Conservation (phyloP, 768 basidiomycete species). For the Termitomyces sp. region DNA sequence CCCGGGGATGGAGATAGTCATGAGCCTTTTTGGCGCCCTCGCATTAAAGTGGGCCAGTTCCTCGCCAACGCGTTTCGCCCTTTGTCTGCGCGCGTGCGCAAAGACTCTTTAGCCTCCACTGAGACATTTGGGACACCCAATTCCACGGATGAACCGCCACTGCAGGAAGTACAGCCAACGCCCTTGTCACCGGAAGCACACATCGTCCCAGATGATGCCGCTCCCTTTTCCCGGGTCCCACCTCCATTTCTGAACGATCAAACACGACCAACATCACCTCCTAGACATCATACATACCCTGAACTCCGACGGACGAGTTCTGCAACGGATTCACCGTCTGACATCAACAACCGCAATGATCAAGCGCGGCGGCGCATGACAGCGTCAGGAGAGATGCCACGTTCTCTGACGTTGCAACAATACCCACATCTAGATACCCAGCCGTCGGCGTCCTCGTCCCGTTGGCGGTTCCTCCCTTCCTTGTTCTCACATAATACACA, state of each 20-base stretch:
- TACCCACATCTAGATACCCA: conserved; percentile 8
- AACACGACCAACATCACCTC: conserved; percentile 15
- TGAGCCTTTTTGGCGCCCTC: conserved; percentile 24
- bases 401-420: conserved; percentile 1
- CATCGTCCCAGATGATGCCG: conserved; percentile 10
- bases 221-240: conserved; percentile 20
- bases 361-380: conserved; percentile 9
- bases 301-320: conserved; percentile 6
- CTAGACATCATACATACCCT: conserved; percentile 7
- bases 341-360: not conserved
- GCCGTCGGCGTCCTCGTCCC: conserved; percentile 16
- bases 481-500: conserved; percentile 34
- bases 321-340: not conserved
- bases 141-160: conserved; percentile 15
- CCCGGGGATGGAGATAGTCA: conserved; percentile 29
- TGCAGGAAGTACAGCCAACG: not conserved
- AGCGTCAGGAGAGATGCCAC: conserved; percentile 10
- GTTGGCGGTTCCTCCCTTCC: conserved; percentile 49
- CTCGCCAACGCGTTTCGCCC: conserved; percentile 52
- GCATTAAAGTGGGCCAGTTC: conserved; percentile 49
- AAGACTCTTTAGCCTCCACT: conserved; percentile 31
- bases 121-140: conserved; percentile 16
- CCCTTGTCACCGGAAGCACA: conserved; percentile 20
- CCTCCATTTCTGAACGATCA: not conserved
- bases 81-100: conserved; percentile 30